Conservation (phyloP, 2,329 filamentous ascomycete species). For the Colletotrichum scovillei region DNA sequence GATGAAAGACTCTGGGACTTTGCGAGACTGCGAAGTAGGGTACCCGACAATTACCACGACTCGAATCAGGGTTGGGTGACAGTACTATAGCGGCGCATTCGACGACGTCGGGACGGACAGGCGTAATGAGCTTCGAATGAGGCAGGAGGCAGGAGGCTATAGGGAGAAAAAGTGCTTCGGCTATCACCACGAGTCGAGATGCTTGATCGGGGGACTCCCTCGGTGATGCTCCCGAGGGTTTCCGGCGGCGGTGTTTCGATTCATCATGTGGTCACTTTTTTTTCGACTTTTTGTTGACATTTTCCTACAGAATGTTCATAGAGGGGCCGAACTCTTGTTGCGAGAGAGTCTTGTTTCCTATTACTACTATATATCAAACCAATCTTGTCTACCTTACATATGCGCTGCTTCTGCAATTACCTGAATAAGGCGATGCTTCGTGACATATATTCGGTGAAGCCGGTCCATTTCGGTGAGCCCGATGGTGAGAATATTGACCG, state of each 20-base stretch:
- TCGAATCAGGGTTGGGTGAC: too few species aligned
- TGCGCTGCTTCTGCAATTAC: not conserved
- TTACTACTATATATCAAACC: not conserved
- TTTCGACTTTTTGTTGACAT: not conserved
- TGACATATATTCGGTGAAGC: not conserved
- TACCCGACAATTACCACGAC: not conserved
- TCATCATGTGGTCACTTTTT: not conserved
- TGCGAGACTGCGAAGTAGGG: not conserved
- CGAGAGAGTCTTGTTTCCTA: too few species aligned
- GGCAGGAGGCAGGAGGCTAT: not conserved
- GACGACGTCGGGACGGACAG: too few species aligned
- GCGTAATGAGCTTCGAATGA: too few species aligned
- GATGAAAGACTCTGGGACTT: not conserved
- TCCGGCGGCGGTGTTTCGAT: not conserved
- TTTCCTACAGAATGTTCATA: too few species aligned
- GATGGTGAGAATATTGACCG: not conserved
- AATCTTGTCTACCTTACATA: not conserved
- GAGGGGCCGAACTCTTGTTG: too few species aligned
- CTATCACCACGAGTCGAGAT: not conserved
- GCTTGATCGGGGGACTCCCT: not conserved
- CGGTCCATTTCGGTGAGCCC: not conserved
- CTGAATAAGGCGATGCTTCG: not conserved
- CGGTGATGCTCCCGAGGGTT: not conserved
- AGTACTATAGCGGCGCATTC: too few species aligned
- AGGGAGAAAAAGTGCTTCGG: too few species aligned